phyloP scores from a whole-genome alignment of 441 rosid species.

The Dalechampia spathulata region DNA sequence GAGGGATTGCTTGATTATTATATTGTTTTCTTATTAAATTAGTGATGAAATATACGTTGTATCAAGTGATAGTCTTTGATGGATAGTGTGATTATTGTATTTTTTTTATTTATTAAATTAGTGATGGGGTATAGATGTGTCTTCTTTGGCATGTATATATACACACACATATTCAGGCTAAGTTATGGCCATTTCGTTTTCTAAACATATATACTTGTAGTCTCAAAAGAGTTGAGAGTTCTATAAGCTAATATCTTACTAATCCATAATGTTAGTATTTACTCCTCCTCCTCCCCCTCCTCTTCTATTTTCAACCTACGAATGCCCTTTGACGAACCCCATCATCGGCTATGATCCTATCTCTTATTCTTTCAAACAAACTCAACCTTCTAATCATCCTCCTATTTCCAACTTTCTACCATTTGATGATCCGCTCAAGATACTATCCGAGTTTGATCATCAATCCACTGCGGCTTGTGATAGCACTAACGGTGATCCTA shows the following conservation, averaged over 20 bases:
- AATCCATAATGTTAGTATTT: conserved; percentile 20
- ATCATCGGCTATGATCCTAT: conserved; percentile 4
- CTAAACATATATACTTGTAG: not conserved
- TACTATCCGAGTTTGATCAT: conserved; percentile 1
- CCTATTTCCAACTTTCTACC: not conserved
- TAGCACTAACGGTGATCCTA: conserved; percentile 1
- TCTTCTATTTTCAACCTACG: conserved; percentile 9
- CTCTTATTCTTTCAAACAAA: not conserved
- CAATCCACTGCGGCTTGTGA: conserved; percentile 4
- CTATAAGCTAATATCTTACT: too few species aligned
- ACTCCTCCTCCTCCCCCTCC: conserved; percentile 17
- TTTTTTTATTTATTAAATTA: not conserved
- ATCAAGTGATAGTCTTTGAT: too few species aligned
- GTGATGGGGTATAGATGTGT: not conserved
- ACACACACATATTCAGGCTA: too few species aligned
- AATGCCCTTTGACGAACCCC: conserved; percentile 25
- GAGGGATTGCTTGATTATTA: too few species aligned
- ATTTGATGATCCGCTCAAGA: conserved; percentile 3
- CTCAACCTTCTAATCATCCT: not conserved
- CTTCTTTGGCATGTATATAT: not conserved
- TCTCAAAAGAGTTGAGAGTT: too few species aligned
- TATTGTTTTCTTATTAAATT: too few species aligned
- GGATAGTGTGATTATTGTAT: too few species aligned
- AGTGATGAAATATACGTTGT: too few species aligned
- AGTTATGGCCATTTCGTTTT: conserved; percentile 4